These are phyloP conservation scores for Neonectria punicea DNA, from an alignment of 2,329 filamentous ascomycete genomes.

Conservation along the genomic window DNA sequence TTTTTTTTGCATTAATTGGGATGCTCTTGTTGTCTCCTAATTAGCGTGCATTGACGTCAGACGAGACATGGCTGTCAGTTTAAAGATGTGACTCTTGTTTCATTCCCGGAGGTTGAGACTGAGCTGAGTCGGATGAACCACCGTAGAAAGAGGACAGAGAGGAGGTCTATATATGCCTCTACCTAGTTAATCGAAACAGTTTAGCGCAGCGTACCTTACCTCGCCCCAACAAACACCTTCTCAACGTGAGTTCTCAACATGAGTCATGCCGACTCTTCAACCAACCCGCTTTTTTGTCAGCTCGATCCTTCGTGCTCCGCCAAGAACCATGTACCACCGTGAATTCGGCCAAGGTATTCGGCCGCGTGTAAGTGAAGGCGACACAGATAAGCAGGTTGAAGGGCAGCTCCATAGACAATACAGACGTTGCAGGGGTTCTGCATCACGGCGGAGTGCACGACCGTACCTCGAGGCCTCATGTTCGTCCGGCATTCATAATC, in stretches of 20 bases:
- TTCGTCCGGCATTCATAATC: slow-evolving; percentile 1
- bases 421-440: neutral
- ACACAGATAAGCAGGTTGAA: no score
- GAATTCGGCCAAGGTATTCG: neutral
- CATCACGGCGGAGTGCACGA: neutral
- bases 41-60: neutral
- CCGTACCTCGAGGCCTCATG: neutral
- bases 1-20: no score
- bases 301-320: neutral
- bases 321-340: slow-evolving; percentile 10
- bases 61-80: no score
- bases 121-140: neutral
- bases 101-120: no score
- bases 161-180: neutral
- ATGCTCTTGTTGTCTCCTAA: no score
- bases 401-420: neutral
- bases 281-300: neutral
- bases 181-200: neutral
- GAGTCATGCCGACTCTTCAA: slow-evolving; percentile 3
- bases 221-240: no score
- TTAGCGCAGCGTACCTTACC: no score
- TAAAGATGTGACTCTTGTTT: no score
- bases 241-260: no score
- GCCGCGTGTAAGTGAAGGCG: neutral
- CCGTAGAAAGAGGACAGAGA: no score